A percentile compares a stretch with the other conserved stretches of the same genome.
phyloP scores from a whole-genome alignment of 192 early-diverging fungal genomes.

The Chytriomyces sp. region DNA sequence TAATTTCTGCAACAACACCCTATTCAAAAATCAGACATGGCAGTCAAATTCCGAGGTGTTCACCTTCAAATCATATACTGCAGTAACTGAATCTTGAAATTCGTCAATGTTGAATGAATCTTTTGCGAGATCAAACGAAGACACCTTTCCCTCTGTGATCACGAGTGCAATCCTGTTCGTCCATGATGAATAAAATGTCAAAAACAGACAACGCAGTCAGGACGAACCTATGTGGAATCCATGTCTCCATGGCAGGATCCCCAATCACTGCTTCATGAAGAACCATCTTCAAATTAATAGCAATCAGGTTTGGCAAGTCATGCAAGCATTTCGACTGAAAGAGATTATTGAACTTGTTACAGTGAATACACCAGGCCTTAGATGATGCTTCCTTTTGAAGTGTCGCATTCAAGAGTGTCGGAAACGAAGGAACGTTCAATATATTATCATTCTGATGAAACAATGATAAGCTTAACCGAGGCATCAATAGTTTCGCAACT shows the following conservation, averaged over 20 bases:
- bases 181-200: not conserved
- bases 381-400: slow-evolving; percentile 70
- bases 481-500: no score
- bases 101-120: slow-evolving; percentile 28
- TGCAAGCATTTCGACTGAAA: slow-evolving; percentile 72
- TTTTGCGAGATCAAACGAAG: slow-evolving; percentile 38
- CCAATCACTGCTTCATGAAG: not conserved
- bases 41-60: not conserved
- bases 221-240: no score
- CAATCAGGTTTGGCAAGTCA: slow-evolving; percentile 66
- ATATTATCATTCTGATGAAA: no score
- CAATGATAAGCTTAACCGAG: no score
- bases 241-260: not conserved
- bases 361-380: slow-evolving; percentile 84
- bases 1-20: slow-evolving; percentile 49
- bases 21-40: not conserved
- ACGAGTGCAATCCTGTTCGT: slow-evolving; percentile 58
- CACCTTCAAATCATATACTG: slow-evolving; percentile 70
- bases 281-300: slow-evolving; percentile 74
- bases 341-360: slow-evolving; percentile 84
- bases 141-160: slow-evolving; percentile 45
- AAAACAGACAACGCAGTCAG: no score
- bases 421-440: slow-evolving; percentile 12
- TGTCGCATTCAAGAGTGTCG: slow-evolving; percentile 34
- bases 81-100: slow-evolving; percentile 27